Evolutionary conservation across 257 asterid species (phyloP).

Genomic region (Ophiorrhiza pumila): DNA sequence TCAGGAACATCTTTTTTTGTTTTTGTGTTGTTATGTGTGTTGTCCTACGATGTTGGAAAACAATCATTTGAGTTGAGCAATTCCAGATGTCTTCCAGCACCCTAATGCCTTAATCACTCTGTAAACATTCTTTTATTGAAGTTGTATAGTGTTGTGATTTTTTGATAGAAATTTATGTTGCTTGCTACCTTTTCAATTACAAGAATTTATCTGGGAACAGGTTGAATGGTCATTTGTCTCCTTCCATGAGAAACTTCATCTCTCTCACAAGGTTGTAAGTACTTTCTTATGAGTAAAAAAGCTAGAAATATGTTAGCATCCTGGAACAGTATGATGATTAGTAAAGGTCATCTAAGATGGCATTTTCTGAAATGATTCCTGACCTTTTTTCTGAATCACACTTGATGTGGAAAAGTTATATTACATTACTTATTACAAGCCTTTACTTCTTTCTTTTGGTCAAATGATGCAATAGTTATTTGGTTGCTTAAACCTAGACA

Average conservation of each 20-base stretch:
- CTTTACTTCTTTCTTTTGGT: neutral
- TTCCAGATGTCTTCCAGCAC: slow-evolving; percentile 73
- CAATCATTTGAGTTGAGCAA: slow-evolving; percentile 63
- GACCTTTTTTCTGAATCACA: neutral
- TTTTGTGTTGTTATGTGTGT: too few species aligned
- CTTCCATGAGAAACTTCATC: slow-evolving; percentile 67
- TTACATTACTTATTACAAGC: neutral
- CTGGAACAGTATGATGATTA: neutral
- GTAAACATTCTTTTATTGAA: slow-evolving; percentile 34
- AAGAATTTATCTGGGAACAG: slow-evolving; percentile 80
- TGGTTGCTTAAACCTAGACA: neutral
- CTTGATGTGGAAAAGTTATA: neutral
- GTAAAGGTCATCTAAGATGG: neutral
- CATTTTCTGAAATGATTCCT: neutral
- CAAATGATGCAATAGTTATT: neutral
- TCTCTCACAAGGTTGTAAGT: slow-evolving; percentile 71
- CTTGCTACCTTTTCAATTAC: slow-evolving; percentile 17
- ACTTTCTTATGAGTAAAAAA: neutral
- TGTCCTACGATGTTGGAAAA: slow-evolving; percentile 58
- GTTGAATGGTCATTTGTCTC: slow-evolving; percentile 68
- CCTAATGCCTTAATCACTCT: slow-evolving; percentile 47
- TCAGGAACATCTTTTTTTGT: too few species aligned
- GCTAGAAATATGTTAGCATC: neutral
- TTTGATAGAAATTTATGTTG: neutral
- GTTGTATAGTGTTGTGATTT: neutral